These are phyloP conservation scores for Taiwanofungus camphoratus DNA, from an alignment of 1,284 basidiomycete species.

Conservation along the genomic window DNA sequence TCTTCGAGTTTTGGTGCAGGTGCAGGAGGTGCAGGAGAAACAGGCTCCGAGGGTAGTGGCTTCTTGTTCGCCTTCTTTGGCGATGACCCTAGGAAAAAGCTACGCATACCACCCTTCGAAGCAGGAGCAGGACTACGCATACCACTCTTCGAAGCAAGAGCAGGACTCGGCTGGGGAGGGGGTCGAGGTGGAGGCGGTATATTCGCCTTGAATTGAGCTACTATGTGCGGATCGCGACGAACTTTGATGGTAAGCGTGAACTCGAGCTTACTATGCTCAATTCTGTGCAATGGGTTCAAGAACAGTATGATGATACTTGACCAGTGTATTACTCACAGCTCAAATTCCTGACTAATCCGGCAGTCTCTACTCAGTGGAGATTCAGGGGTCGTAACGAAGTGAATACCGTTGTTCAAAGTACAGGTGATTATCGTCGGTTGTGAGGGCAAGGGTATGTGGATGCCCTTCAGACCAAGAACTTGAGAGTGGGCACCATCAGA, in stretches of 20 bases:
- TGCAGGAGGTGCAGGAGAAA: conserved; percentile 32
- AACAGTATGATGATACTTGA: too few species aligned
- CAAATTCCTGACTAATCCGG: conserved; percentile 89
- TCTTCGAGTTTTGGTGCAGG: conserved; percentile 43
- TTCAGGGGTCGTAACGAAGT: conserved; percentile 92
- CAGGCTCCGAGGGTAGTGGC: conserved; percentile 22
- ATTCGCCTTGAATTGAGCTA: conserved; percentile 65
- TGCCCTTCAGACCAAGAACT: conserved; percentile 77
- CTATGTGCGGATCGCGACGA: conserved; percentile 76
- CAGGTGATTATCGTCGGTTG: conserved; percentile 78
- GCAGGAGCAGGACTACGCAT: conserved; percentile 36
- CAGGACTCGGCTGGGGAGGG: conserved; percentile 30
- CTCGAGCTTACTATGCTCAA: conserved; percentile 85
- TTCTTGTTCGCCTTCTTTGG: conserved; percentile 62
- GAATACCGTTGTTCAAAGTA: conserved; percentile 94
- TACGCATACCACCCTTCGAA: conserved; percentile 60
- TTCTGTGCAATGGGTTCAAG: conserved; percentile 36
- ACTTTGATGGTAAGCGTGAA: conserved; percentile 85
- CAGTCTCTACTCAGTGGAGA: conserved; percentile 56
- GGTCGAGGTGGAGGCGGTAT: conserved; percentile 41
- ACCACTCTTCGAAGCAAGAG: too few species aligned
- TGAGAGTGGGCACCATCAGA: not conserved
- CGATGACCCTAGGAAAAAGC: conserved; percentile 66
- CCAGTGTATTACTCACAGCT: conserved; percentile 56
- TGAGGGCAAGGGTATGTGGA: conserved; percentile 71